Conservation (phyloP, 169 alveolate species). For the Plasmodium sp. region DNA sequence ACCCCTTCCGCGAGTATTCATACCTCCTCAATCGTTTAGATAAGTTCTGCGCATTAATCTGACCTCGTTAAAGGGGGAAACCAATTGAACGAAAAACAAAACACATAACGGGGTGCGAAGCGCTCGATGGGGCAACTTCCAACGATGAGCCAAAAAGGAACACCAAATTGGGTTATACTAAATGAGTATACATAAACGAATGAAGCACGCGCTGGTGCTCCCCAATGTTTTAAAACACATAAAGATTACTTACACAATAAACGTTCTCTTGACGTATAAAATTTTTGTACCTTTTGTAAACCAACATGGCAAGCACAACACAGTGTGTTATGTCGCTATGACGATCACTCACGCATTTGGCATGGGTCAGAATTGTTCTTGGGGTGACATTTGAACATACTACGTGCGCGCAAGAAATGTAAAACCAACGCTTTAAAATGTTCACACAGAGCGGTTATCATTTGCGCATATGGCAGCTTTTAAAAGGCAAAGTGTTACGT, state of each 20-base stretch:
- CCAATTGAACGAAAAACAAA: background rate
- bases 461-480: background rate
- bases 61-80: background rate
- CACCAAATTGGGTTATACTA: background rate
- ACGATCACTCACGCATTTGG: background rate
- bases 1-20: background rate
- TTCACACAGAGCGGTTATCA: background rate
- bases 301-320: background rate
- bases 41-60: background rate
- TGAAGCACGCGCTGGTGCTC: background rate
- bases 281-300: background rate
- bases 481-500: background rate
- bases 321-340: background rate
- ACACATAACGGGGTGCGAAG: background rate
- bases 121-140: background rate
- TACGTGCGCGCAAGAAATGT: background rate
- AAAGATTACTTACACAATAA: background rate
- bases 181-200: background rate
- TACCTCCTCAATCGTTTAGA: background rate
- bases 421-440: background rate
- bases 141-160: background rate
- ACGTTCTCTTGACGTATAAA: background rate
- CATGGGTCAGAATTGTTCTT: background rate
- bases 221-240: background rate
- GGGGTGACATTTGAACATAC: background rate